Evolutionary conservation across 441 rosid genomes (phyloP).

Genomic region (Hura crepitans): DNA sequence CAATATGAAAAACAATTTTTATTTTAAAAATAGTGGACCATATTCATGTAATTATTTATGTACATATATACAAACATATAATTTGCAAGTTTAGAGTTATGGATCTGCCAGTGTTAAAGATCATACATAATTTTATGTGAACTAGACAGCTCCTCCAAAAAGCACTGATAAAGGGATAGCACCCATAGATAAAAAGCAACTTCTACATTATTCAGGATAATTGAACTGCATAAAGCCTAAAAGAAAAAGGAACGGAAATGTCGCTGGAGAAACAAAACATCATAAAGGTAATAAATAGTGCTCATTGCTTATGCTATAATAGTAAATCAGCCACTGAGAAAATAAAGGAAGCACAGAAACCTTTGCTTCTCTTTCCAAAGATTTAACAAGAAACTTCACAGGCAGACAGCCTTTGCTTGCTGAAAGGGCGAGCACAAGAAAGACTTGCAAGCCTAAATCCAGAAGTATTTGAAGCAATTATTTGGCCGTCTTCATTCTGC

Average conservation of each 20-base stretch:
- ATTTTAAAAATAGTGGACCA: background rate
- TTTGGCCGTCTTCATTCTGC: background rate
- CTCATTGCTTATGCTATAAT: background rate
- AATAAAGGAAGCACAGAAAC: background rate
- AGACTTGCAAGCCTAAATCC: background rate
- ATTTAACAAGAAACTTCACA: background rate
- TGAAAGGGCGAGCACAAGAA: background rate
- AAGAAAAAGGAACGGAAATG: background rate
- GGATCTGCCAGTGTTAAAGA: background rate
- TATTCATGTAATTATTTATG: background rate
- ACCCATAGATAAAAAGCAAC: background rate
- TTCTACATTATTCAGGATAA: background rate
- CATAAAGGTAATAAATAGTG: background rate
- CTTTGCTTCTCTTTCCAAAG: background rate
- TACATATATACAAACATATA: background rate
- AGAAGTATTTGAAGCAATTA: background rate
- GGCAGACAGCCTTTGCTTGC: background rate
- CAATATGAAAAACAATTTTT: background rate
- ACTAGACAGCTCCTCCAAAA: background rate
- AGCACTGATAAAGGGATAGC: background rate
- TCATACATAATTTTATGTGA: background rate
- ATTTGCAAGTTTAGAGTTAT: background rate
- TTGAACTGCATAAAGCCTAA: background rate
- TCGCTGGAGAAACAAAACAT: background rate
- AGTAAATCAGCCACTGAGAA: background rate